Evolutionary conservation across 2,329 filamentous ascomycete genomes (phyloP).

Genomic region (Aspergillus bombycis): DNA sequence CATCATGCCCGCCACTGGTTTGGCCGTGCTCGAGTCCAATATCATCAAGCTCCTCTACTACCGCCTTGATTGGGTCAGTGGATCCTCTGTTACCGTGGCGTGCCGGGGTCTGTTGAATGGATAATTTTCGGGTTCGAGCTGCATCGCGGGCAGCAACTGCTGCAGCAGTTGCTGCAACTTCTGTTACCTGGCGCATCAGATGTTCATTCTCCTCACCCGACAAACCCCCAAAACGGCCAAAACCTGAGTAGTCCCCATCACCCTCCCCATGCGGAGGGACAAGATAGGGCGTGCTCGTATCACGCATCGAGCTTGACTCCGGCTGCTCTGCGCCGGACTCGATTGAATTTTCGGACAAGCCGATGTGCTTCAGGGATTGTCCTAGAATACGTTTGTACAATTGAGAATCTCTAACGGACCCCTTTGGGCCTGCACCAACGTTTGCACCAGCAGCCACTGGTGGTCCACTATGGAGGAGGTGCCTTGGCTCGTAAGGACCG

Average conservation of each 20-base stretch:
- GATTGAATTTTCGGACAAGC: conserved; percentile 62
- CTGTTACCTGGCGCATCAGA: conserved; percentile 83
- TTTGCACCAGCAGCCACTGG: conserved; percentile 38
- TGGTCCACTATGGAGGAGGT: conserved; percentile 34
- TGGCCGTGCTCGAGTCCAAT: conserved; percentile 48
- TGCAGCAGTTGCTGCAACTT: conserved; percentile 90
- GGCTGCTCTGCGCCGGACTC: conserved; percentile 34
- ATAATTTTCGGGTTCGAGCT: conserved; percentile 55
- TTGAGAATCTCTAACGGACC: conserved; percentile 82
- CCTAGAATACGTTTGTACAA: conserved; percentile 92
- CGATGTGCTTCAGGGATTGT: conserved; percentile 84
- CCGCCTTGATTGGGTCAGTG: conserved; percentile 38
- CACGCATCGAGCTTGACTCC: conserved; percentile 26
- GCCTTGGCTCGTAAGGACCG: conserved; percentile 38
- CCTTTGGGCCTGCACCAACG: conserved; percentile 56
- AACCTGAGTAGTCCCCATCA: conserved; percentile 39
- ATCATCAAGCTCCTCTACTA: conserved; percentile 54
- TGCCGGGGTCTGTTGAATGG: conserved; percentile 40
- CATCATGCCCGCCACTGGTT: conserved; percentile 78
- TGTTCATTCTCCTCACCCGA: conserved; percentile 80
- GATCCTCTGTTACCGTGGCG: conserved; percentile 41
- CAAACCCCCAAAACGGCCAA: conserved; percentile 61
- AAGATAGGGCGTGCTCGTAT: conserved; percentile 60
- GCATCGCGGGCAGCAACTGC: conserved; percentile 83
- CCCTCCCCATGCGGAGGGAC: conserved; percentile 70